Evolutionary conservation across 2,329 filamentous ascomycete genomes (phyloP).

Genomic region (Fusarium sulawesiense): DNA sequence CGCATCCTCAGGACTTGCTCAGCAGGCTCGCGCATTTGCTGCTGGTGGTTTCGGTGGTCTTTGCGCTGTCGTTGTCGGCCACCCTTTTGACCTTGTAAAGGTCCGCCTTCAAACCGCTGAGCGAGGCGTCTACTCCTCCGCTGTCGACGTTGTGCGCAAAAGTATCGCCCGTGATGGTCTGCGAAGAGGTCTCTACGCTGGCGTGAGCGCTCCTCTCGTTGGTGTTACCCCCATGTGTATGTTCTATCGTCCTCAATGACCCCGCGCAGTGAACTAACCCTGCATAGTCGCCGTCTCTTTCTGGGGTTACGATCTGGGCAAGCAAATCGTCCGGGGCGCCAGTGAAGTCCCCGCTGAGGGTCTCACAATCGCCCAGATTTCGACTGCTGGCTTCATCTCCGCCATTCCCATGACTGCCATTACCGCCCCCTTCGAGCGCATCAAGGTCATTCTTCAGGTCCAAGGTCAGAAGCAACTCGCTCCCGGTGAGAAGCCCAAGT

Average conservation of each 20-base stretch:
- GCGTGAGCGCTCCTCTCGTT: conserved; percentile 92
- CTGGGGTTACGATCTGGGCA: conserved; percentile 96
- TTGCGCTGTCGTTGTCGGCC: conserved; percentile 92
- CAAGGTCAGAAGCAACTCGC: conserved; percentile 91
- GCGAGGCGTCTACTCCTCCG: conserved; percentile 88
- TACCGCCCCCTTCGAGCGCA: conserved; percentile 98
- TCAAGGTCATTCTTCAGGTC: conserved; percentile 98
- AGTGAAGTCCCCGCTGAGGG: conserved; percentile 74
- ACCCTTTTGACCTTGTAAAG: conserved; percentile 98
- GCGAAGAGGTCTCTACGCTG: conserved; percentile 87
- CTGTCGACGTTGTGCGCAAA: conserved; percentile 91
- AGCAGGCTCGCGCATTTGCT: conserved; percentile 80
- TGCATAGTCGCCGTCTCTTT: conserved; percentile 73
- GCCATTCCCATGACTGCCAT: conserved; percentile 97
- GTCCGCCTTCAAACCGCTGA: conserved; percentile 97
- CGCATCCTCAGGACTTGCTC: conserved; percentile 52
- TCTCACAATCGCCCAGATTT: conserved; percentile 88
- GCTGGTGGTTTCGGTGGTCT: conserved; percentile 94
- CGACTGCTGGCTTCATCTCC: conserved; percentile 94
- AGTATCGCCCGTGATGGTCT: conserved; percentile 89
- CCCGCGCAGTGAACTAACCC: conserved; percentile 2
- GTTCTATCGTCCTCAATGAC: conserved; percentile 53
- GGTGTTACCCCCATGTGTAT: conserved; percentile 99
- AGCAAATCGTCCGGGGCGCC: conserved; percentile 80
- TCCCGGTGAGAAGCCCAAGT: conserved; percentile 92